Percentiles rank a stretch among this genome's conserved stretches.
Conservation (phyloP, 2,329 filamentous ascomycete species). For the Fusarium paranaense region DNA sequence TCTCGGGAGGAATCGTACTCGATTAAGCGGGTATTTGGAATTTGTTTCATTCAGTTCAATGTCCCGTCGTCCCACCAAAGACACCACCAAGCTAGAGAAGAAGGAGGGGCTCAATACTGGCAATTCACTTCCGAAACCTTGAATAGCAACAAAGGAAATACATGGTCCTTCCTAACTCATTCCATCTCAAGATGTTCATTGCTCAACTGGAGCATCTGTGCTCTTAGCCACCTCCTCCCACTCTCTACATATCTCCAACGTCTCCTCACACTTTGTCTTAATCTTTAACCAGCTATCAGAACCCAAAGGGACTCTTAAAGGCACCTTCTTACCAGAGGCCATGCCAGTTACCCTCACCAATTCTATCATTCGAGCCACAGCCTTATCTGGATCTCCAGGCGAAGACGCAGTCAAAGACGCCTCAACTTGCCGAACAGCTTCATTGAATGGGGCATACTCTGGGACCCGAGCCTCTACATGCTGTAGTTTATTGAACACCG, state of each 20-base stretch:
- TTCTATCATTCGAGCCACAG: conserved; percentile 64
- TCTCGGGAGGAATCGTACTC: too few species aligned
- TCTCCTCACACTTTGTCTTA: conserved; percentile 62
- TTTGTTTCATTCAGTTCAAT: background rate
- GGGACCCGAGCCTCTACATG: conserved; percentile 40
- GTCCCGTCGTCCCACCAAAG: background rate
- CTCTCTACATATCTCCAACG: conserved; percentile 59
- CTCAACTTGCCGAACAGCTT: conserved; percentile 32
- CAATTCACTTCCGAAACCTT: background rate
- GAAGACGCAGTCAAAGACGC: conserved; percentile 48
- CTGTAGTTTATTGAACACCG: conserved; percentile 51
- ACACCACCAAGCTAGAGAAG: background rate
- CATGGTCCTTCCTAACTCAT: background rate
- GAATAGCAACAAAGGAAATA: background rate
- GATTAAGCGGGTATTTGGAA: too few species aligned
- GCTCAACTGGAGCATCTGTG: conserved; percentile 49
- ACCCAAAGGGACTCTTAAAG: conserved; percentile 64
- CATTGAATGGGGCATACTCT: conserved; percentile 49
- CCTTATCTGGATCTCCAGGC: conserved; percentile 63
- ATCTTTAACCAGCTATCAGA: conserved; percentile 63
- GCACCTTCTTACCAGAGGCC: conserved; percentile 47
- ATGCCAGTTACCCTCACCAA: conserved; percentile 60
- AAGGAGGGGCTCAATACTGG: background rate
- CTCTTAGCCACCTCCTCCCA: conserved; percentile 63
- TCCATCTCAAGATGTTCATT: background rate